Evolutionary conservation across 169 alveolate species (phyloP), one percentile per base, ranked within the genome.

Genomic region (Toxoplasma gondii): DNA sequence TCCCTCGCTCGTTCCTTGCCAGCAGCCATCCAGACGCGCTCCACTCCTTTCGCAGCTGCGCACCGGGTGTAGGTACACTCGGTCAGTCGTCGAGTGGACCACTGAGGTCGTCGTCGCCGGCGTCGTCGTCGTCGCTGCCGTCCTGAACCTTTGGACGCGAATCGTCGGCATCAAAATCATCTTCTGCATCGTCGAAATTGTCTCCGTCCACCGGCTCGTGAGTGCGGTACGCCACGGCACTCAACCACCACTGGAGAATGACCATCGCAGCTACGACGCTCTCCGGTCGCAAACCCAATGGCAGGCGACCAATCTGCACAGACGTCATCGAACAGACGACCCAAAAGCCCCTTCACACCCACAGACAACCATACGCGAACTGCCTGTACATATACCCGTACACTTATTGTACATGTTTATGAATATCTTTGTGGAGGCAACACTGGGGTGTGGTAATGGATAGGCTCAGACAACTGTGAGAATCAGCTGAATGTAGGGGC

Each of bases 201-300:
- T 78, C 86, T n/a, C 2, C 86, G 39, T 2, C 44, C 39, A 16
- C 86, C 19, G 39, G 29, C 86, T 78, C 45, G 43, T 78, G 41
- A 12, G 67, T 82, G 67, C 67, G 64, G 67, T 82, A 82, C 27
- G 39, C 54, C n/a, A 43, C 24, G 5, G 90, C 34, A 41, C 41
- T 43, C 27, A 82, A 22, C 90, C 90, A 82, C 90, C 90, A 82
- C 90, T 82, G 90, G 36, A 82, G 64, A 24, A 82, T 82, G 22
- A 82, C 90, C 44, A 9, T 41, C 54, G 90, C n/a, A 5, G 90
- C 58, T 0, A 82, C 90, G 38, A 82, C 22, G 67, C 69, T 36
- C 54, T 82, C 90, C 5, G 90, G 41, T 1, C 69, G 90, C n/a
- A 82, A 31, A 4, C 67, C 54, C 90, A 38, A 17, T 5, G 53